A percentile compares a stretch with the other conserved stretches of the same genome.
phyloP scores from a whole-genome alignment of 2,329 filamentous ascomycete genomes.

The Cyclaneusma minus region DNA sequence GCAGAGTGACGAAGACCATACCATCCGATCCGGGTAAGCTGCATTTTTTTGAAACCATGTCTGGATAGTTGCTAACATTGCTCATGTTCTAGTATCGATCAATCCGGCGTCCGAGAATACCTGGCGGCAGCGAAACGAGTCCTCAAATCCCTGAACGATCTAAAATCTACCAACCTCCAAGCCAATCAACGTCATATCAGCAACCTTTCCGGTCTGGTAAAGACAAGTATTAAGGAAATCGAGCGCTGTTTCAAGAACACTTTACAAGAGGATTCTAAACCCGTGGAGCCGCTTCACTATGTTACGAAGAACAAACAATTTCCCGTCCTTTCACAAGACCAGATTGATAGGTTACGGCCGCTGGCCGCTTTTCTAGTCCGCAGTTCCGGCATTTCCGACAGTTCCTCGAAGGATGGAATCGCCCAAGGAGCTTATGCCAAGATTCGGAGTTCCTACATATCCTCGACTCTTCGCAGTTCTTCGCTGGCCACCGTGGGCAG shows the following conservation, averaged over 20 bases:
- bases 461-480: conserved; percentile 66
- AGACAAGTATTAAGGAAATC: conserved; percentile 65
- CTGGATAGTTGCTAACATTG: conserved; percentile 8
- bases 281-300: conserved; percentile 80
- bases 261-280: conserved; percentile 60
- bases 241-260: conserved; percentile 72
- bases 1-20: conserved; percentile 79
- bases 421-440: conserved; percentile 76
- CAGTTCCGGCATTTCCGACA: conserved; percentile 23
- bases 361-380: conserved; percentile 61
- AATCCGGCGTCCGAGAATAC: conserved; percentile 69
- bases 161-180: conserved; percentile 79
- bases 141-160: conserved; percentile 66
- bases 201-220: conserved; percentile 64
- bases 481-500: conserved; percentile 76
- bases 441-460: conserved; percentile 74
- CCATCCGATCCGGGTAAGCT: conserved; percentile 67
- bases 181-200: conserved; percentile 81
- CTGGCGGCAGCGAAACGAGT: conserved; percentile 80
- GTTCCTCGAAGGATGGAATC: conserved; percentile 42
- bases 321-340: conserved; percentile 63
- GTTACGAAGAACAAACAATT: conserved; percentile 83
- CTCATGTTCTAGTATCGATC: conserved; percentile 53
- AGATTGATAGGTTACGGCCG: conserved; percentile 58
- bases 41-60: conserved; percentile 3